Evolutionary conservation across 2,329 filamentous ascomycete species (phyloP), one percentile per base, ranked within the genome.

Genomic region (Cladophialophora carrionii): DNA sequence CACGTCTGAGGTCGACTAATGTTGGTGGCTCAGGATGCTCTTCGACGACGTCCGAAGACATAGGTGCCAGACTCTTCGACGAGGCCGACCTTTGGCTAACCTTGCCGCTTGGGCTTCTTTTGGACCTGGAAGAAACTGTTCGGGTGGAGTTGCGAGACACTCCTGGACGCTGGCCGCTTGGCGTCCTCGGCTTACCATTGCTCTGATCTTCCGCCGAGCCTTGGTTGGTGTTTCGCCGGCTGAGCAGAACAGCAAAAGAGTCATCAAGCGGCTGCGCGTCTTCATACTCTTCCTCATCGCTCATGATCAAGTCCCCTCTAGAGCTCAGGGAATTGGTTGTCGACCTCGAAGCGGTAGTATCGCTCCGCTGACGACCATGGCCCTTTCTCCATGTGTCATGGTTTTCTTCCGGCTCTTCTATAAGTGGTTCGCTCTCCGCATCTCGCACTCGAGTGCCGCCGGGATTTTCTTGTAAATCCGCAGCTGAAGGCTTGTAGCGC

Each of bases 231-330:
- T 84, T 85, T 70, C 89, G 87, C 59, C 90, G 86, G 66, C 92
- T 88, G 67, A 97, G 82, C 2, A 88, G 87, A 75, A 96, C 88
- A 2, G 92, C 91, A 72, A 98, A 96, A 73, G 97, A 93, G 74
- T 97, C 94, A 72, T 94, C 91, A 20, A 98, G 79, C 12, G 92
- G 91, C n/a, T 96, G 87, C 0, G 94, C 94, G 77, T 98, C 94
- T 43, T 60, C 57, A 68, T 96, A 92, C 26, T 60, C 57, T 68
- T 96, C 92, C 60, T 93, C 92, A 73, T 96, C 92, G 72, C 92
- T 96, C 0, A 92, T 92, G 71, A 97, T 95, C 12, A 98, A 81
- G 77, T 98, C 94, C 1, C 92, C 92, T 54, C 94, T 83, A 10
- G 92, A 96, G 72, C 93, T 90, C 69, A 90, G 87, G 5, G 93